Evolutionary conservation across 306 rosid species (phyloP).

Genomic region (Inga leiocalycina): DNA sequence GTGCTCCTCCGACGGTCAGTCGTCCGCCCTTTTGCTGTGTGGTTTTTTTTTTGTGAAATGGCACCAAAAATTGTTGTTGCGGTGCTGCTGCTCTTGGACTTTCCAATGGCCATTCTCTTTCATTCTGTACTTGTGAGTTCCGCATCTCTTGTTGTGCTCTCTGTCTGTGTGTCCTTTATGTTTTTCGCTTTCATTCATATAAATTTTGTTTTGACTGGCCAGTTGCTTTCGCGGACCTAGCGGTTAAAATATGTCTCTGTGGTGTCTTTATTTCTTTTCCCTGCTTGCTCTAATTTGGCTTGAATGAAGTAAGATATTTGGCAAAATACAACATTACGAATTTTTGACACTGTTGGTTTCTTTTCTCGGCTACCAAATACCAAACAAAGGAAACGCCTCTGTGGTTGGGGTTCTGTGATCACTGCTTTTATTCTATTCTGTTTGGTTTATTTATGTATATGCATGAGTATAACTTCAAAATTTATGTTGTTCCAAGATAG

Average conservation of each 20-base stretch:
- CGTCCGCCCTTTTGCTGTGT: no score
- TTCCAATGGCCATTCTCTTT: constrained; percentile 30
- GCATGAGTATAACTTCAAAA: no score
- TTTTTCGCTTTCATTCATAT: neutral
- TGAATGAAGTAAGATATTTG: neutral
- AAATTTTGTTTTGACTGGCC: neutral
- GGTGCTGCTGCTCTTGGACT: constrained; percentile 17
- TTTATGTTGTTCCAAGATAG: neutral
- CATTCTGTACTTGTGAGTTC: constrained; percentile 38
- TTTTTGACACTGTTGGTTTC: neutral
- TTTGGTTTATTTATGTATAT: neutral
- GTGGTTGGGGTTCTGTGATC: neutral
- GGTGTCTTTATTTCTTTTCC: neutral
- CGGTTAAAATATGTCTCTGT: neutral
- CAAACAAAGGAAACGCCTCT: neutral
- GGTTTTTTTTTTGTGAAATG: no score
- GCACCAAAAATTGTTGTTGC: neutral
- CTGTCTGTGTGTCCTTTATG: neutral
- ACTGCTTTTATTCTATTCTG: neutral
- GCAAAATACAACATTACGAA: neutral
- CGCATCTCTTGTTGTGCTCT: neutral
- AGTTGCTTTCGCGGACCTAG: neutral
- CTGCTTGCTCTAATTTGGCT: constrained; percentile 28
- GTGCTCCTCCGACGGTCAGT: no score
- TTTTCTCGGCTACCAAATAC: constrained; percentile 1